Evolutionary conservation across 345 rosid species (phyloP), one percentile per base, ranked within the genome.

Genomic region (Salix caprea): DNA sequence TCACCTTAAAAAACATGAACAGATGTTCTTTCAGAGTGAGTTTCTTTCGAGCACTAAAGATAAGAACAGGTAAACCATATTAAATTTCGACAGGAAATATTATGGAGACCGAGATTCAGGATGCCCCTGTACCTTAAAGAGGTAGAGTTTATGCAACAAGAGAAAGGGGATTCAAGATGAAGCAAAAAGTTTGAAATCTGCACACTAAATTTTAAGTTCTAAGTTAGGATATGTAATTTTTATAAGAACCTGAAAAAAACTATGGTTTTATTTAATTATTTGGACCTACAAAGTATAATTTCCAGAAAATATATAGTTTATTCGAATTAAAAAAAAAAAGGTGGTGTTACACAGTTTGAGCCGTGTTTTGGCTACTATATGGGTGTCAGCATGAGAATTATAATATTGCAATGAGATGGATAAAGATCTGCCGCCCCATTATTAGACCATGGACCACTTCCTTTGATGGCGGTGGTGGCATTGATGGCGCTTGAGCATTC

Each of bases 401-500:
- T n/a, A 58, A 44, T 19, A 67, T 70, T 65, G 42, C 50, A 28
- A 18, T 19, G 72, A 77, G 75, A 28, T 74, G 75, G 69, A 77
- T 54, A 48, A 73, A 64, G 60, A 39, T 82, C 71, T 50, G 69
- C 82, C 69, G 42, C 16, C 58, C 18, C 10, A 3, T 58, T 40
- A 48, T 26, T 75, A 77, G 83, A 74, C 81, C n/a, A 26, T 2
- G 34, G 2, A 3, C 2, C 9, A 64, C 65, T 37, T 65, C 16
- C 67, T 44, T 78, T 12, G 39, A 52, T 15, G 73, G 54, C 64
- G 13, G 58, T 24, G 30, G 61, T 26, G 48, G 56, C 67, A 65
- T 65, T 15, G 40, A 65, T 65, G 68, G 39, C 4, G 21, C 62
- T 69, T 58, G 70, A 34, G 72, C 26, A 69, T 48, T 67, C 66